Evolutionary conservation across 164 flowering plant species (phyloP).

Genomic region (Umbellularia californica): DNA sequence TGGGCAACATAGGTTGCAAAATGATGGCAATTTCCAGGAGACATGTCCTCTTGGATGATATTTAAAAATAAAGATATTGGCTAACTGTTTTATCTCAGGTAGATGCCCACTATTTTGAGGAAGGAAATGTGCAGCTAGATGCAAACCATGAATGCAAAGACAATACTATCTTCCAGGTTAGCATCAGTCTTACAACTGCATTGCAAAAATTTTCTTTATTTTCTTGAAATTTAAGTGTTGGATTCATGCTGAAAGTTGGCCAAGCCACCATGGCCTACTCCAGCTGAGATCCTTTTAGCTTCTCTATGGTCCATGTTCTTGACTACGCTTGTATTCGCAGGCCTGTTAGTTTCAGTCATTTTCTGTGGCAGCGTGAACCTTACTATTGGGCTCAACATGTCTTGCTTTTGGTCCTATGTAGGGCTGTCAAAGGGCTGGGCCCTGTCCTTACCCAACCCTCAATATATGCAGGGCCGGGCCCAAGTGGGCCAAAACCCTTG

Average conservation of each 20-base stretch:
- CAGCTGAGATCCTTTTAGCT: no score
- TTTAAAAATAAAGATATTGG: not conserved
- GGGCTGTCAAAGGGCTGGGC: no score
- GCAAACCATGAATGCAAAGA: slow-evolving; percentile 82
- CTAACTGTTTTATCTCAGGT: slow-evolving; percentile 49
- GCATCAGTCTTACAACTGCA: not conserved
- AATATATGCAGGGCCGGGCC: no score
- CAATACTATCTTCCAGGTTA: slow-evolving; percentile 82
- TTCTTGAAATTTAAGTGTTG: not conserved
- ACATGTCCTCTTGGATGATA: not conserved
- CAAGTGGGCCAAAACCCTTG: no score
- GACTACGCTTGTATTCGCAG: no score
- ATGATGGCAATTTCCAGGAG: not conserved
- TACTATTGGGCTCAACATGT: no score
- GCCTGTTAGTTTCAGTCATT: no score
- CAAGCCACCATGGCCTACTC: no score
- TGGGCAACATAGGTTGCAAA: not conserved
- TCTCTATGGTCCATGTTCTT: no score
- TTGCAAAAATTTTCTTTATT: not conserved
- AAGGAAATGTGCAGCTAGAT: slow-evolving; percentile 96
- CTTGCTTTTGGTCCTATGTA: no score
- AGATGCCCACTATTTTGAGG: slow-evolving; percentile 96
- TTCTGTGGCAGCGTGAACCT: no score
- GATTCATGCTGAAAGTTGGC: not conserved
- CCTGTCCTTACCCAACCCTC: no score